A percentile compares a stretch with the other conserved stretches of the same genome.
Conservation (phyloP, 2,329 filamentous ascomycete species). For the Sclerotiophoma versabilis region DNA sequence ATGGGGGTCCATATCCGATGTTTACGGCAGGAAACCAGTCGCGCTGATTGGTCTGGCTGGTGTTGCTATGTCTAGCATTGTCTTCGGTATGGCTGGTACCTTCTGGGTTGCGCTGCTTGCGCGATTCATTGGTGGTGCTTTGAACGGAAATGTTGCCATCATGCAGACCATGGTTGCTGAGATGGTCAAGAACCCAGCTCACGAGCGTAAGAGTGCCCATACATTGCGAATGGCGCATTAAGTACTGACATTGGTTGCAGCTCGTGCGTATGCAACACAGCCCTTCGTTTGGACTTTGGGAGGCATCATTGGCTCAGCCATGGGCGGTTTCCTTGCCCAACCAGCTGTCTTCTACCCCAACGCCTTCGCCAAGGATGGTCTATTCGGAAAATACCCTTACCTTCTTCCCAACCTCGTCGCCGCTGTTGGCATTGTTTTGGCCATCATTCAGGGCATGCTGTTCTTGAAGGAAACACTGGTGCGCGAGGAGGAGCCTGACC, state of each 20-base stretch:
- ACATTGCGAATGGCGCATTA: not conserved
- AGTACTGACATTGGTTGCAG: constrained; percentile 52
- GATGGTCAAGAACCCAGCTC: constrained; percentile 83
- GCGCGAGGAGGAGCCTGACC: constrained; percentile 43
- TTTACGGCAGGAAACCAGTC: constrained; percentile 52
- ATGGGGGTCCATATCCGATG: constrained; percentile 51
- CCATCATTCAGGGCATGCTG: constrained; percentile 79
- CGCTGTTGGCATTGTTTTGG: constrained; percentile 75
- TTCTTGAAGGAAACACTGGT: constrained; percentile 78
- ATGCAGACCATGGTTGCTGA: constrained; percentile 96
- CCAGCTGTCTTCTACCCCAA: constrained; percentile 78
- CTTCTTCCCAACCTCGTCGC: constrained; percentile 89
- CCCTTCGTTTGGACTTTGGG: constrained; percentile 93
- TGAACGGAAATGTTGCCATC: constrained; percentile 92
- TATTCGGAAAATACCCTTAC: constrained; percentile 84
- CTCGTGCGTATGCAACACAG: constrained; percentile 87
- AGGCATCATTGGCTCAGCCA: constrained; percentile 83
- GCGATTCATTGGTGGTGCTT: constrained; percentile 76
- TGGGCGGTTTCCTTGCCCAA: constrained; percentile 86
- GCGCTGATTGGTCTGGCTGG: constrained; percentile 67
- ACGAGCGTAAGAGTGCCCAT: constrained; percentile 72
- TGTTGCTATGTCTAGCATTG: constrained; percentile 81
- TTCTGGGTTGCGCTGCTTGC: constrained; percentile 84
- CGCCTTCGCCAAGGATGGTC: constrained; percentile 68
- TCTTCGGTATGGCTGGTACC: constrained; percentile 82